phyloP scores from a whole-genome alignment of 2,329 filamentous ascomycete species.

The Eurotiales sp. region DNA sequence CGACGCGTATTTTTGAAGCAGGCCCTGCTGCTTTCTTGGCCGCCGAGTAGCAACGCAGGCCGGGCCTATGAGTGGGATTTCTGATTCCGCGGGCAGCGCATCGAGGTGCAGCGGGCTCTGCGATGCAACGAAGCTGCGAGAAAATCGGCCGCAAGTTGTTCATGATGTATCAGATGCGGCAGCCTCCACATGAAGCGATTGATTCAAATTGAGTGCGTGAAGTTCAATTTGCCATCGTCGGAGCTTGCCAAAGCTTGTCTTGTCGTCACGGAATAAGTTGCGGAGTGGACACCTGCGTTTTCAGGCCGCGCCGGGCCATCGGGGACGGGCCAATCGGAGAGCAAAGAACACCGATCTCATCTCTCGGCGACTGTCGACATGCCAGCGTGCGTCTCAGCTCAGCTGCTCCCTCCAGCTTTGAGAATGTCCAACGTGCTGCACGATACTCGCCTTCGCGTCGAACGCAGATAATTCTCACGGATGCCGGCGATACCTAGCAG shows the following conservation, averaged over 20 bases:
- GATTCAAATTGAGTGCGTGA: not conserved
- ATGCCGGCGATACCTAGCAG: not conserved
- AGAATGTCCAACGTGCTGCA: no score
- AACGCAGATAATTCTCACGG: not conserved
- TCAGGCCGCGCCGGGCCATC: not conserved
- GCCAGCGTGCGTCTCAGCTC: no score
- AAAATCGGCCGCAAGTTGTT: not conserved
- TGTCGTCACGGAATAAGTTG: no score
- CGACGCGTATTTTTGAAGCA: not conserved
- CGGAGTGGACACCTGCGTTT: no score
- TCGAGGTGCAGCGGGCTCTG: not conserved
- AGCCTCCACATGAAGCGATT: not conserved
- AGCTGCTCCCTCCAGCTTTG: no score
- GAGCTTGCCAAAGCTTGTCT: no score
- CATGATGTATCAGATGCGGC: not conserved
- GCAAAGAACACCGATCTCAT: no score
- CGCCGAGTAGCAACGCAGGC: constrained; percentile 5
- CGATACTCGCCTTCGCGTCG: no score
- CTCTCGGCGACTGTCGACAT: no score
- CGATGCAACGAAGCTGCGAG: constrained; percentile 8
- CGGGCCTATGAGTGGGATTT: not conserved
- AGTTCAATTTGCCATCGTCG: not conserved
- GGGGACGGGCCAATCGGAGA: no score
- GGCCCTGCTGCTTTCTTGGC: not conserved
- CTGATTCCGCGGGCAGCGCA: constrained; percentile 1